A percentile compares a stretch with the other conserved stretches of the same genome.
Conservation (phyloP, 495 filamentous ascomycete genomes). For the Corynascus novoguineensis region DNA sequence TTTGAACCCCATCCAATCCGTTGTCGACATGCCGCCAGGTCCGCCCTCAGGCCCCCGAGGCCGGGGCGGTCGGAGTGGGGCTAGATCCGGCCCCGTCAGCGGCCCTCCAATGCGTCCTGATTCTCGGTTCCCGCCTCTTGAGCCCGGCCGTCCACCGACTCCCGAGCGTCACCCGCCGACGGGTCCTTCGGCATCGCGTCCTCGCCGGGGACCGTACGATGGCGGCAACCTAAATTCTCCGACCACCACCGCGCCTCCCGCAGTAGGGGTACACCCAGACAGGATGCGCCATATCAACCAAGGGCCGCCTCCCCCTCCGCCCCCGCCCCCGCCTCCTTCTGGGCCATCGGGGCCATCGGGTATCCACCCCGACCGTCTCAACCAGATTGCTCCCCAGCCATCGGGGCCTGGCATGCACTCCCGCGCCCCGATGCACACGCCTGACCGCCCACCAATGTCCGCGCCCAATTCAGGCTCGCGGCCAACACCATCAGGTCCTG, state of each 20-base stretch:
- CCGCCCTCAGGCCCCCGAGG: slow-evolving; percentile 69
- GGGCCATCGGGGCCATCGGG: slow-evolving; percentile 21
- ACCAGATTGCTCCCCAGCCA: slow-evolving; percentile 28
- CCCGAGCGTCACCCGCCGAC: slow-evolving; percentile 47
- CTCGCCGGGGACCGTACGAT: slow-evolving; percentile 37
- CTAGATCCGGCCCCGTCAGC: slow-evolving; percentile 29
- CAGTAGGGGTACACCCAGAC: slow-evolving; percentile 40
- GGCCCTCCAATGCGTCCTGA: slow-evolving; percentile 35
- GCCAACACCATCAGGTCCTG: slow-evolving; percentile 21
- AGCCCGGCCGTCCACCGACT: slow-evolving; percentile 36
- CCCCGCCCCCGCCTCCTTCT: slow-evolving; percentile 20
- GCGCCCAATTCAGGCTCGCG: slow-evolving; percentile 21
- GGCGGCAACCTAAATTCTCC: slow-evolving; percentile 26
- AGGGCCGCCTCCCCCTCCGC: slow-evolving; percentile 21
- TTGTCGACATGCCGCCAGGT: slow-evolving; percentile 35
- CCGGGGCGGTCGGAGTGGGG: slow-evolving; percentile 37
- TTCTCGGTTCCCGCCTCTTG: slow-evolving; percentile 29
- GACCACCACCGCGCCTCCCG: slow-evolving; percentile 25
- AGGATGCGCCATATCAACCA: slow-evolving; percentile 35
- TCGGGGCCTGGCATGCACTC: slow-evolving; percentile 22
- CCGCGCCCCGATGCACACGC: slow-evolving; percentile 30
- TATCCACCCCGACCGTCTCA: slow-evolving; percentile 50
- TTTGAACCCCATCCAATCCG: slow-evolving; percentile 49
- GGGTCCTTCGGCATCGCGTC: slow-evolving; percentile 42
- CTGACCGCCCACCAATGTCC: slow-evolving; percentile 32